Conservation (phyloP, 495 filamentous ascomycete genomes). For the Penicillium ochrochloron region DNA sequence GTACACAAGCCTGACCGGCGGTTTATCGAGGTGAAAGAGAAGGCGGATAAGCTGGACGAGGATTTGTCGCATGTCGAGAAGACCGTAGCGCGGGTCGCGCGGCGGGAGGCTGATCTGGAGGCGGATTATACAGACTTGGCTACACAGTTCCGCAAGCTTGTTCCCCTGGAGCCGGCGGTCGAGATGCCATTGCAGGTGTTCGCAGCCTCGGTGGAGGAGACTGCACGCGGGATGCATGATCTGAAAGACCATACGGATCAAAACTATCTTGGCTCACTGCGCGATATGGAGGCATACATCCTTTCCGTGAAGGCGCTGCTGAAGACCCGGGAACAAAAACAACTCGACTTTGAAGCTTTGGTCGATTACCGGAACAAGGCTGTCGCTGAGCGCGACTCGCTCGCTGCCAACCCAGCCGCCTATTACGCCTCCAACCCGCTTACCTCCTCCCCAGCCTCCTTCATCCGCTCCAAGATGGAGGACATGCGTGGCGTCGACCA, state of each 20-base stretch:
- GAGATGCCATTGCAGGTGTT: constrained; percentile 81
- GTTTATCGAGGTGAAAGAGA: constrained; percentile 92
- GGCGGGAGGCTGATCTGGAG: constrained; percentile 87
- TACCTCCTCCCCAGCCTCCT: constrained; percentile 74
- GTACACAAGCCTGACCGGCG: constrained; percentile 93
- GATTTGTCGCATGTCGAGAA: constrained; percentile 93
- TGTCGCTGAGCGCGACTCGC: constrained; percentile 82
- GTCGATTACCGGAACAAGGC: constrained; percentile 94
- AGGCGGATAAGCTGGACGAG: constrained; percentile 92
- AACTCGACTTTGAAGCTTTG: constrained; percentile 94
- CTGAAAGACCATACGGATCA: constrained; percentile 94
- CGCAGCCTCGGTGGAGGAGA: constrained; percentile 83
- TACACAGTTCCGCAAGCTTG: constrained; percentile 90
- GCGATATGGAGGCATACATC: constrained; percentile 94
- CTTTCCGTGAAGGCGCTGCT: constrained; percentile 80
- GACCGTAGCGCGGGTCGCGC: constrained; percentile 84
- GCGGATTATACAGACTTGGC: constrained; percentile 87
- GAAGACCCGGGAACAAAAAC: constrained; percentile 94
- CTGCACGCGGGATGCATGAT: constrained; percentile 68
- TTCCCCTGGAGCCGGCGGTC: constrained; percentile 86
- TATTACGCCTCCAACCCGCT: constrained; percentile 63
- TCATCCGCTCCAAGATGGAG: constrained; percentile 92
- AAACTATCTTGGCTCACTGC: constrained; percentile 86
- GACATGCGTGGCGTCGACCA: constrained; percentile 97
- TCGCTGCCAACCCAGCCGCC: constrained; percentile 66